A percentile compares a stretch with the other conserved stretches of the same genome.
phyloP scores from a whole-genome alignment of 1,284 basidiomycete species.

The Mycosarcoma maydis region DNA sequence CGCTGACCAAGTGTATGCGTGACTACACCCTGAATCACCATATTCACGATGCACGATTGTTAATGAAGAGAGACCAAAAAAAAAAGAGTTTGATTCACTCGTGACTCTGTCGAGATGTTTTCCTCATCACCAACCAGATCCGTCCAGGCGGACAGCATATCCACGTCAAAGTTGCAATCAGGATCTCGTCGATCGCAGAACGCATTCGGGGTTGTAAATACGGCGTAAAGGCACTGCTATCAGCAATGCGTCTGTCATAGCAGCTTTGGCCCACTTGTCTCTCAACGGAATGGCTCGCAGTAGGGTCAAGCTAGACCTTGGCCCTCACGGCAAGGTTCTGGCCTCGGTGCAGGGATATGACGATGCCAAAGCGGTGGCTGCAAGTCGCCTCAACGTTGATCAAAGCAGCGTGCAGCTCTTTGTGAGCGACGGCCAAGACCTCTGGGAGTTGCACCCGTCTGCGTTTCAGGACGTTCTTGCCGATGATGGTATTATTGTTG shows the following conservation, averaged over 20 bases:
- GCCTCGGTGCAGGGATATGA: slow-evolving; percentile 33
- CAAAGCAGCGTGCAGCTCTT: slow-evolving; percentile 25
- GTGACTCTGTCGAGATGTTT: no score
- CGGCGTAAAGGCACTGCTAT: no score
- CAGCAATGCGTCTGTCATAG: not conserved
- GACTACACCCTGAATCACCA: no score
- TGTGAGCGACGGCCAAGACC: slow-evolving; percentile 34
- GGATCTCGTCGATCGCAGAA: no score
- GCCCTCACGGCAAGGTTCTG: slow-evolving; percentile 37
- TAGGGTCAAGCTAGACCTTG: slow-evolving; percentile 45
- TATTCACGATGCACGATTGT: not conserved
- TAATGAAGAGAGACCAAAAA: not conserved
- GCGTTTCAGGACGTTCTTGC: slow-evolving; percentile 40
- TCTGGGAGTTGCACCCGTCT: slow-evolving; percentile 41
- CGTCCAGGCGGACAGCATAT: no score
- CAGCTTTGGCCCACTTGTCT: no score
- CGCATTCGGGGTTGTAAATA: no score
- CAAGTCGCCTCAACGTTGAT: slow-evolving; percentile 19
- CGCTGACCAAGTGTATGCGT: no score
- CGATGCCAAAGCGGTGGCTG: slow-evolving; percentile 31
- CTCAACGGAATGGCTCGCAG: slow-evolving; percentile 21
- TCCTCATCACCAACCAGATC: no score
- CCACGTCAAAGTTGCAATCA: no score
- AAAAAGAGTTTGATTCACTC: no score
- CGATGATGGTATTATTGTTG: slow-evolving; percentile 36